Conservation (phyloP, 1,284 basidiomycete genomes). For the Apiotrichum laibachii region DNA sequence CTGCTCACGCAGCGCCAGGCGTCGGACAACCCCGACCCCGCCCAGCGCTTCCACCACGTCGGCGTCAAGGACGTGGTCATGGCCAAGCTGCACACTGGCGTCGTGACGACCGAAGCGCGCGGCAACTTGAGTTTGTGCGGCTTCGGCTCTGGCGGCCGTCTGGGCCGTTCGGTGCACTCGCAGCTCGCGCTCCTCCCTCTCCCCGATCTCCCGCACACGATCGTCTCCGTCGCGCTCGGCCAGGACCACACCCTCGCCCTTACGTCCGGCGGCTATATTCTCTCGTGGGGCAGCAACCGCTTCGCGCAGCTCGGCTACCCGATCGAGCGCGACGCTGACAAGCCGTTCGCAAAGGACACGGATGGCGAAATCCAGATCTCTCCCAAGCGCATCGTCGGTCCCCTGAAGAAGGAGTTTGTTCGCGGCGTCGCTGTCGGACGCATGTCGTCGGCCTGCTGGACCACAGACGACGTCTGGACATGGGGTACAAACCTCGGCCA, state of each 20-base stretch:
- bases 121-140: slow-evolving; percentile 81
- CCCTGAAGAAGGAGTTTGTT: slow-evolving; percentile 76
- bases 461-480: slow-evolving; percentile 74
- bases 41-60: slow-evolving; percentile 54
- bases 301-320: slow-evolving; percentile 86
- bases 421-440: slow-evolving; percentile 83
- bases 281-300: slow-evolving; percentile 86
- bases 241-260: slow-evolving; percentile 92
- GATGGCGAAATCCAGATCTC: slow-evolving; percentile 67
- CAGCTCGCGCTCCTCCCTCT: slow-evolving; percentile 70
- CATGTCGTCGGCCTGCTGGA: slow-evolving; percentile 87
- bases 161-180: slow-evolving; percentile 74
- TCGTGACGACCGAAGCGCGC: slow-evolving; percentile 68
- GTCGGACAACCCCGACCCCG: slow-evolving; percentile 39
- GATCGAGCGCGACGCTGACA: slow-evolving; percentile 58
- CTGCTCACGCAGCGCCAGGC: slow-evolving; percentile 54
- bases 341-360: slow-evolving; percentile 34
- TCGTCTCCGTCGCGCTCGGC: slow-evolving; percentile 71
- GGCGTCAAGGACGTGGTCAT: slow-evolving; percentile 68
- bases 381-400: slow-evolving; percentile 72
- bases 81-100: slow-evolving; percentile 77
- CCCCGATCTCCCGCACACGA: slow-evolving; percentile 59
- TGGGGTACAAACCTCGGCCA: slow-evolving; percentile 97
- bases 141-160: slow-evolving; percentile 76
- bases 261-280: slow-evolving; percentile 74